Evolutionary conservation across 2,329 filamentous ascomycete genomes (phyloP).

Genomic region (Piedraia hortae): DNA sequence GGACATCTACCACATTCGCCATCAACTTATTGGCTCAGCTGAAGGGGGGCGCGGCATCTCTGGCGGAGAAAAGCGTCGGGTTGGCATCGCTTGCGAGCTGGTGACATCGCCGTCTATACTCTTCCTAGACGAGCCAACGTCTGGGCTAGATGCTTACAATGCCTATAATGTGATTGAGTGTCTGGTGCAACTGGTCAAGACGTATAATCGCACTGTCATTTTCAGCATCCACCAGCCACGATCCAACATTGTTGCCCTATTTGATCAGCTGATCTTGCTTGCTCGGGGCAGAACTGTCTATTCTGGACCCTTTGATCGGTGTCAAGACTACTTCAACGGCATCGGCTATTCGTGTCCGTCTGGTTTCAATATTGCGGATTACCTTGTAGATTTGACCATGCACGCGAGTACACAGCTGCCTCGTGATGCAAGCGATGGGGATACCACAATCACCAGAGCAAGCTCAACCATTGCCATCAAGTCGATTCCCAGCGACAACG

Average conservation of each 20-base stretch:
- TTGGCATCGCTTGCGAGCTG: conserved; percentile 89
- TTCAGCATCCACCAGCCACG: conserved; percentile 96
- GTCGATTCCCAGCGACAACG: conserved; percentile 65
- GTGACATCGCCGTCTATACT: conserved; percentile 93
- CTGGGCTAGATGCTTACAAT: conserved; percentile 84
- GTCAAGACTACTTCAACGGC: conserved; percentile 75
- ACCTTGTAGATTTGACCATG: conserved; percentile 92
- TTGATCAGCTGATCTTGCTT: conserved; percentile 76
- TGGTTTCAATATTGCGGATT: conserved; percentile 97
- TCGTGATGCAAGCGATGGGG: conserved; percentile 24
- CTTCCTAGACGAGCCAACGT: conserved; percentile 91
- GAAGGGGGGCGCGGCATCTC: conserved; percentile 91
- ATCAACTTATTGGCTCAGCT: conserved; percentile 87
- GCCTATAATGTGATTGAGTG: conserved; percentile 97
- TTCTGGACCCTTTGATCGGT: conserved; percentile 67
- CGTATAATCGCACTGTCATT: conserved; percentile 85
- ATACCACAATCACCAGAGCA: conserved; percentile 42
- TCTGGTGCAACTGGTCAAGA: conserved; percentile 78
- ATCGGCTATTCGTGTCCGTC: conserved; percentile 82
- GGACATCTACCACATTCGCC: conserved; percentile 76
- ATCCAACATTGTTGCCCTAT: conserved; percentile 92
- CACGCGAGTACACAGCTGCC: conserved; percentile 52
- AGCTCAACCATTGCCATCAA: conserved; percentile 76
- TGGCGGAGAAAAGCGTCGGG: conserved; percentile 82
- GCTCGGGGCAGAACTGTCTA: conserved; percentile 78